Percentiles rank a stretch among this genome's conserved stretches.
phyloP scores from a whole-genome alignment of 2,329 filamentous ascomycete species.

The Pezicula radicicola region DNA sequence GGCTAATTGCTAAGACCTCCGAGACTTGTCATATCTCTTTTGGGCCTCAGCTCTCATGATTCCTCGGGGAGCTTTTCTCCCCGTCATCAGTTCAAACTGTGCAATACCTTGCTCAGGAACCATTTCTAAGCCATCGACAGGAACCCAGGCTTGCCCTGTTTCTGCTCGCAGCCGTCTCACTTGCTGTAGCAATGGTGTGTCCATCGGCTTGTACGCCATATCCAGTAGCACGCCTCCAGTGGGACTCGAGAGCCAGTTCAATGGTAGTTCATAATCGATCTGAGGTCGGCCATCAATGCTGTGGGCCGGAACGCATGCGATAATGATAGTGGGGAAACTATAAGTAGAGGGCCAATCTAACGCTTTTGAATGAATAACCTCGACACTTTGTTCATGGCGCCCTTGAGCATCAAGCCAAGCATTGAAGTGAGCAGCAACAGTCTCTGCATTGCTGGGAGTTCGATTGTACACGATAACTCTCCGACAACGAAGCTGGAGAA shows the following conservation, averaged over 20 bases:
- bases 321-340: conserved; percentile 65
- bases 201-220: conserved; percentile 65
- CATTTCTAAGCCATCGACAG: conserved; percentile 71
- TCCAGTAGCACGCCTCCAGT: conserved; percentile 74
- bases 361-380: conserved; percentile 53
- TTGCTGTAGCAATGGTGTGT: conserved; percentile 66
- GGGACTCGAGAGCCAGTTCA: conserved; percentile 64
- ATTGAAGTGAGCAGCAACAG: conserved; percentile 65
- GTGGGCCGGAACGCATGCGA: conserved; percentile 72
- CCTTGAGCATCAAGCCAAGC: conserved; percentile 33
- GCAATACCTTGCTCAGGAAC: conserved; percentile 74
- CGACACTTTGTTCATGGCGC: conserved; percentile 41
- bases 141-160: conserved; percentile 51
- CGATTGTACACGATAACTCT: conserved; percentile 73
- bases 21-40: conserved; percentile 48
- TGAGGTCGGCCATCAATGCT: conserved; percentile 59
- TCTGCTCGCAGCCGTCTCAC: conserved; percentile 53
- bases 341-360: conserved; percentile 61
- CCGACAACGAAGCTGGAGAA: conserved; percentile 70
- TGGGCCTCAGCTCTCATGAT: conserved; percentile 54
- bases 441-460: conserved; percentile 59
- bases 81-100: conserved; percentile 76
- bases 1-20: neutral
- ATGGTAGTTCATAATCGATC: conserved; percentile 64
- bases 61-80: conserved; percentile 62